phyloP scores from a whole-genome alignment of 768 basidiomycete species.

The Zangia roseola region DNA sequence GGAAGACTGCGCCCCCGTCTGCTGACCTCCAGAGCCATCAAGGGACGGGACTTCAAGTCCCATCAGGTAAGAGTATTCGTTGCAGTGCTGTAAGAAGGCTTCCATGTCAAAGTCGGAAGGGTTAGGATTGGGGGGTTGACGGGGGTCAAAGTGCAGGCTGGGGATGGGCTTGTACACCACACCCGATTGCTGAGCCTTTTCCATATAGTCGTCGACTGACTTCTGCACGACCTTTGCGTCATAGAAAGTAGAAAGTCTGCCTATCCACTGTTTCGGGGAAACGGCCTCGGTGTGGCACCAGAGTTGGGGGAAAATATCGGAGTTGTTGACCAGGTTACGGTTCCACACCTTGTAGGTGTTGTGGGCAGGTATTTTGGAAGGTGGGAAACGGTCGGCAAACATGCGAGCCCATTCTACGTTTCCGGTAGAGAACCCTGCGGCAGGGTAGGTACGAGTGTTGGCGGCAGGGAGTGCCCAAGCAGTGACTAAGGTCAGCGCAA shows the following conservation, averaged over 20 bases:
- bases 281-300: not conserved
- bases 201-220: not conserved
- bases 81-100: too few species aligned
- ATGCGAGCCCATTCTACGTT: constrained; percentile 1
- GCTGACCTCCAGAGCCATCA: too few species aligned
- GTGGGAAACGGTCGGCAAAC: constrained; percentile 3
- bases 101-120: too few species aligned
- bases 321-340: constrained; percentile 16
- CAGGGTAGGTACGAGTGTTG: constrained; percentile 1
- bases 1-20: too few species aligned
- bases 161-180: constrained; percentile 8
- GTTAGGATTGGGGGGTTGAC: too few species aligned
- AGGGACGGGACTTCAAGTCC: too few species aligned
- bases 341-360: constrained; percentile 15
- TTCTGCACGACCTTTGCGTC: not conserved
- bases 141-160: too few species aligned
- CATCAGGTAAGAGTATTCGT: too few species aligned
- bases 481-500: constrained; percentile 11
- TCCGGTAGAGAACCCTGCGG: constrained; percentile 4
- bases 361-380: not conserved
- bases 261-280: constrained; percentile 9
- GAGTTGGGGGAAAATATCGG: constrained; percentile 13
- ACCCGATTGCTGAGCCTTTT: not conserved
- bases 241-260: constrained; percentile 13
- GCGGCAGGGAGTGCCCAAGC: not conserved